Percentiles rank a stretch among this genome's conserved stretches.
These are phyloP conservation scores for Stereocaulon alpinum DNA, from an alignment of 495 filamentous ascomycete genomes.

Conservation along the genomic window DNA sequence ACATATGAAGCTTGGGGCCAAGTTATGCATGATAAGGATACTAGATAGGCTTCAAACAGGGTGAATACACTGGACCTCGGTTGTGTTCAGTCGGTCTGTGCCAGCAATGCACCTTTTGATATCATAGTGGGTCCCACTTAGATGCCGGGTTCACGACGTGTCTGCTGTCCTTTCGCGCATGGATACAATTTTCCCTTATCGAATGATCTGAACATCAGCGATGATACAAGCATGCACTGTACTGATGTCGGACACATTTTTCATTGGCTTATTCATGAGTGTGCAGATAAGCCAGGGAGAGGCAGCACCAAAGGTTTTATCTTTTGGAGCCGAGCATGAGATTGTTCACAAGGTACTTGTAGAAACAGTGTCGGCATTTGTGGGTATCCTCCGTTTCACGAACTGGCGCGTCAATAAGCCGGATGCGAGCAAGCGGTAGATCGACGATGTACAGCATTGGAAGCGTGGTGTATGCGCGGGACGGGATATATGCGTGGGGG, in stretches of 20 bases:
- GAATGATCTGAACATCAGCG: not conserved
- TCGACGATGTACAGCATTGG: constrained; percentile 2
- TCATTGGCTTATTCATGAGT: not conserved
- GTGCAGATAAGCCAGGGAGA: constrained; percentile 4
- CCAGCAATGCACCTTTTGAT: not conserved
- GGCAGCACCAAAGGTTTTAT: not conserved
- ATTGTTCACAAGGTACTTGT: not conserved
- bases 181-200: not conserved
- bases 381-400: not conserved
- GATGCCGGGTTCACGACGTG: not conserved
- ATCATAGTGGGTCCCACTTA: not conserved
- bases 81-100: not conserved
- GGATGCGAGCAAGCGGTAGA: constrained; percentile 5
- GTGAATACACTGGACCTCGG: constrained; percentile 2
- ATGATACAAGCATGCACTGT: not conserved
- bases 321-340: not conserved
- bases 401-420: constrained; percentile 8
- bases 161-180: not conserved
- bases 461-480: not conserved
- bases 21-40: constrained; percentile 1
- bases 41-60: not conserved
- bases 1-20: not conserved
- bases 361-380: not conserved
- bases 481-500: constrained; percentile 5
- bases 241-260: not conserved